Evolutionary conservation across 2,329 filamentous ascomycete genomes (phyloP), one percentile per base, ranked within the genome.

Genomic region (Rhinocladiella mackenziei): DNA sequence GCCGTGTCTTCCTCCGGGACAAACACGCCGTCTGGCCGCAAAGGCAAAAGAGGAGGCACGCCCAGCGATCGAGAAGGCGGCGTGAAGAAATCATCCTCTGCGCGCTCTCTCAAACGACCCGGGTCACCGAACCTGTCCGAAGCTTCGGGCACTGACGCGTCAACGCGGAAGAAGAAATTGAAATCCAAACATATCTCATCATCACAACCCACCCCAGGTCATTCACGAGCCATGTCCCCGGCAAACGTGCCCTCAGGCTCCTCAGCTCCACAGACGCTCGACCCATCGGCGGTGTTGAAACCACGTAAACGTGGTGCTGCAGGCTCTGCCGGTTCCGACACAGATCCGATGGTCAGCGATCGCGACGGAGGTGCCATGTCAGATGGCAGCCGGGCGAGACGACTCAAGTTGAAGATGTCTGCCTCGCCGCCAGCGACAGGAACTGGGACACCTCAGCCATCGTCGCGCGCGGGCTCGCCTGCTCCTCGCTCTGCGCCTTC

Each of bases 81-180:
- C 13, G 57, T 71, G 41, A 77, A 76, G 58, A 75, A 74, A 52
- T 60, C 62, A 3, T 60, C 76, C 22, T 64, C 71, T 8, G 59
- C 67, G 4, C 79, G 80, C 59, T 75, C 73, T 22, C 76, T 91
- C 39, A 96, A 96, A 69, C 82, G 91, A 20, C 77, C 86, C 22
- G 88, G 89, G 13, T 95, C 89, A 11, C 88, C 89, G 2, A 84
- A 89, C 53, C 75, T 86, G 22, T 96, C 89, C 2, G 91, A 97
- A 62, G 88, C 88, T 7, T 94, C 88, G 62, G 91, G 88, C 40
- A 94, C 89, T 56, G 91, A 97, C 63, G 91, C 86, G 1, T 80
- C 82, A 17, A 40, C 43, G 22, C 32, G 49, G 7, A 50, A 50
- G 19, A 83, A 84, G 54, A 89, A 92, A 68, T 87, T 86, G 70